phyloP scores from a whole-genome alignment of 257 asterid genomes.

The Buddleja alternifolia region DNA sequence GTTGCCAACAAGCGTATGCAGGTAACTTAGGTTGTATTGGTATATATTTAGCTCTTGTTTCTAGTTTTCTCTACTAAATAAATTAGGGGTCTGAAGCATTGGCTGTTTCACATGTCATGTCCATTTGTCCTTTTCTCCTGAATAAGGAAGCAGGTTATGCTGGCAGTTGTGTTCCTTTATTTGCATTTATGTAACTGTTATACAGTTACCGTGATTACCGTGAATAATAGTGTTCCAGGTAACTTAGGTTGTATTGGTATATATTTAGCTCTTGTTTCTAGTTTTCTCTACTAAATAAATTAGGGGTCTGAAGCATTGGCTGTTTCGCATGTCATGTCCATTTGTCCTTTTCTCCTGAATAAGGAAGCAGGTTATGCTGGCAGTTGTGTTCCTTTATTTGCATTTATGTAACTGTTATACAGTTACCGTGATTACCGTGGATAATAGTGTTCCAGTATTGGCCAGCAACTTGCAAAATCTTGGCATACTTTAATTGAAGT shows the following conservation, averaged over 20 bases:
- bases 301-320: conserved; percentile 9
- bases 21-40: conserved; percentile 44
- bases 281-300: conserved; percentile 24
- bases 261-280: conserved; percentile 15
- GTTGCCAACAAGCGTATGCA: conserved; percentile 75
- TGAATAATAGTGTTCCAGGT: conserved; percentile 53
- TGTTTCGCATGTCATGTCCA: not conserved
- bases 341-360: conserved; percentile 2
- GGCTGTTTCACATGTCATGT: conserved; percentile 3
- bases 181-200: not conserved
- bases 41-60: conserved; percentile 20
- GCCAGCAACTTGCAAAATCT: not conserved
- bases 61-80: conserved; percentile 23
- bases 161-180: not conserved
- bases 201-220: not conserved
- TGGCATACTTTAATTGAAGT: conserved; percentile 11
- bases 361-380: conserved; percentile 13
- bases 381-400: not conserved
- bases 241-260: conserved; percentile 23
- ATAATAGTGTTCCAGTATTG: conserved; percentile 29
- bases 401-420: not conserved
- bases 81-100: conserved; percentile 9
- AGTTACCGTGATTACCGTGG: not conserved
- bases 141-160: conserved; percentile 10
- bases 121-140: not conserved